Percentiles rank a stretch among this genome's conserved stretches.
Evolutionary conservation across 345 rosid species (phyloP).

Genomic region (Salix exigua): DNA sequence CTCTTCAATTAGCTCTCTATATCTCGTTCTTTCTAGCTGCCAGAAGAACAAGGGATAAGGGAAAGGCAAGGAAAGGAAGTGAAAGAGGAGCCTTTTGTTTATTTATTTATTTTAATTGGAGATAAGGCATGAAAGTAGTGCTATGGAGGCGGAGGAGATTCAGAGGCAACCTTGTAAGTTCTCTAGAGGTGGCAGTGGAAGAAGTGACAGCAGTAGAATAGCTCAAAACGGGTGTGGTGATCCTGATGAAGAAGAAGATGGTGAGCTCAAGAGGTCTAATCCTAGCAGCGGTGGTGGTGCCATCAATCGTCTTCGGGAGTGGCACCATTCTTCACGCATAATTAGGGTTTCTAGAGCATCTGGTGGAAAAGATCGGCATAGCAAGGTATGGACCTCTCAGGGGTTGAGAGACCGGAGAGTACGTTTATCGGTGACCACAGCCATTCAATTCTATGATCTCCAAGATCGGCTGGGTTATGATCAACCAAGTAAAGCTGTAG

Average conservation of each 20-base stretch:
- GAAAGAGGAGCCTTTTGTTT: constrained; percentile 26
- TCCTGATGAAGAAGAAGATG: constrained; percentile 55
- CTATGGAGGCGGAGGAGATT: constrained; percentile 81
- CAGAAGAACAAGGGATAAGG: background rate
- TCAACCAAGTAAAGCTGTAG: constrained; percentile 97
- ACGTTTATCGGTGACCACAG: constrained; percentile 80
- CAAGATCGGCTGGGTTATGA: constrained; percentile 94
- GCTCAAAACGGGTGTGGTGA: constrained; percentile 22
- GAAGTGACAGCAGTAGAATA: constrained; percentile 34
- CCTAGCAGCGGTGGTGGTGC: constrained; percentile 18
- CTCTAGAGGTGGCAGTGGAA: constrained; percentile 51
- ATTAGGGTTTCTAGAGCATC: constrained; percentile 96
- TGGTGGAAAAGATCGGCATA: constrained; percentile 97
- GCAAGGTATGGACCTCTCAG: constrained; percentile 92
- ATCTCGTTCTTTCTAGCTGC: constrained; percentile 11
- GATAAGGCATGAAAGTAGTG: constrained; percentile 73
- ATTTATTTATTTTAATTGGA: constrained; percentile 16
- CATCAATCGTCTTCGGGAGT: constrained; percentile 47
- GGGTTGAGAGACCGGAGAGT: constrained; percentile 90
- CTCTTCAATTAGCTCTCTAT: constrained; percentile 24
- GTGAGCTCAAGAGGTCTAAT: constrained; percentile 42
- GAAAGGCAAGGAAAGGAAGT: background rate
- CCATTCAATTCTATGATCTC: constrained; percentile 87
- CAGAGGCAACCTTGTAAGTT: constrained; percentile 57
- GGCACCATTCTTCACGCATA: constrained; percentile 76